phyloP scores from a whole-genome alignment of 176 grass and related monocot species.

The Oryza punctata region DNA sequence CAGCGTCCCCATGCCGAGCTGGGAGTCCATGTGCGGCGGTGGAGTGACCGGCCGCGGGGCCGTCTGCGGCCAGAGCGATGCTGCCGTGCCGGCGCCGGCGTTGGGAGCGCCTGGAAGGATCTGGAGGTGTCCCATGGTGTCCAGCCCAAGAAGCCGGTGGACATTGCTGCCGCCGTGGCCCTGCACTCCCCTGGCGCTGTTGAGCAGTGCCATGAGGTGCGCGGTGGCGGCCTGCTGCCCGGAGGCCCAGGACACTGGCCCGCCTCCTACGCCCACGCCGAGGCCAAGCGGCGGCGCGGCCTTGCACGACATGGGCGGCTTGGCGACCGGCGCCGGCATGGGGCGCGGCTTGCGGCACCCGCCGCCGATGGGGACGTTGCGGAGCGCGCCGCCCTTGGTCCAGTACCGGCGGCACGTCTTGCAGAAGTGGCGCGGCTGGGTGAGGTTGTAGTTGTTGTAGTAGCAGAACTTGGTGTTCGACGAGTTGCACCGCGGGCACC shows the following conservation, averaged over 20 bases:
- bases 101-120: conserved; percentile 36
- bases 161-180: conserved; percentile 38
- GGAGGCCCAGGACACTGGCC: conserved; percentile 39
- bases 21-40: conserved; percentile 45
- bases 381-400: conserved; percentile 85
- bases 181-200: conserved; percentile 47
- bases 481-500: conserved; percentile 71
- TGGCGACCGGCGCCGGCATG: conserved; percentile 42
- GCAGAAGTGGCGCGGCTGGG: conserved; percentile 88
- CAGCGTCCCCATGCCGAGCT: conserved; percentile 45
- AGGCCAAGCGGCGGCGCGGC: conserved; percentile 40
- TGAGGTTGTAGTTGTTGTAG: conserved; percentile 85
- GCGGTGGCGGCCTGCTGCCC: conserved; percentile 54
- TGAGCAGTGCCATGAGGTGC: conserved; percentile 66
- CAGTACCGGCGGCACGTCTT: conserved; percentile 89
- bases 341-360: conserved; percentile 68
- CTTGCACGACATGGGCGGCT: conserved; percentile 45
- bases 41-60: conserved; percentile 12
- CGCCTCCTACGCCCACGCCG: conserved; percentile 20
- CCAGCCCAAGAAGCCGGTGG: conserved; percentile 50
- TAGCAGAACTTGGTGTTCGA: conserved; percentile 92
- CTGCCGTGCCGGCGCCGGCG: not conserved
- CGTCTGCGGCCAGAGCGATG: conserved; percentile 46
- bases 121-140: conserved; percentile 47
- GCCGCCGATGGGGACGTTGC: conserved; percentile 76